These are phyloP conservation scores for Xylariaceae sp. DNA, from an alignment of 2,329 filamentous ascomycete genomes.

Conservation along the genomic window DNA sequence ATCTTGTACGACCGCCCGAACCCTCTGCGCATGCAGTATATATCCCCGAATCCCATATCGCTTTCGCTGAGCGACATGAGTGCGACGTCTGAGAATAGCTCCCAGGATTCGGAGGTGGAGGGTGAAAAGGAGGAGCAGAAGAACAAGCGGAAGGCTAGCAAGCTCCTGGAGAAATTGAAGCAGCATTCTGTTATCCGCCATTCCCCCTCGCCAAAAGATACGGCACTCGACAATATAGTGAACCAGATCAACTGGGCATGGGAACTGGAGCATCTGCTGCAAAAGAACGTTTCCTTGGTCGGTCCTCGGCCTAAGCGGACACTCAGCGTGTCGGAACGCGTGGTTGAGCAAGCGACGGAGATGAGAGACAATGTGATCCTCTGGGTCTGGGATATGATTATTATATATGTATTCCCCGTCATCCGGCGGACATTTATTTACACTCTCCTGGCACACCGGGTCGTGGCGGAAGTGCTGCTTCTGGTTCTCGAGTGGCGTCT, in stretches of 20 bases:
- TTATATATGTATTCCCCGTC: constrained; percentile 72
- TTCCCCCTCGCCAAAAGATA: constrained; percentile 73
- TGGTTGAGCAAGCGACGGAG: constrained; percentile 88
- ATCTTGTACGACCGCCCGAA: constrained; percentile 84
- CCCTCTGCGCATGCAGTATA: constrained; percentile 89
- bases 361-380: constrained; percentile 70
- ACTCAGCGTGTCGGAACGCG: constrained; percentile 87
- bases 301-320: constrained; percentile 75
- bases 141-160: constrained; percentile 54
- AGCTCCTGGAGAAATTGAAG: constrained; percentile 78
- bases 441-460: constrained; percentile 70
- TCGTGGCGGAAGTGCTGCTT: constrained; percentile 74
- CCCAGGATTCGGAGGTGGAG: constrained; percentile 59
- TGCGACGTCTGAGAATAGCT: constrained; percentile 35
- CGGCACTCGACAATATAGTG: constrained; percentile 72
- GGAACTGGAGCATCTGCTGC: constrained; percentile 78
- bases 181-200: constrained; percentile 80
- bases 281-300: constrained; percentile 84
- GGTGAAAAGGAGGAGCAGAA: constrained; percentile 61
- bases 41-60: constrained; percentile 84
- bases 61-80: constrained; percentile 78
- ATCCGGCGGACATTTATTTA: constrained; percentile 70
- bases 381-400: constrained; percentile 64
- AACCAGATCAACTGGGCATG: constrained; percentile 95
- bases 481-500: constrained; percentile 78